Conservation (phyloP, 345 rosid species). For the Citrus medica region DNA sequence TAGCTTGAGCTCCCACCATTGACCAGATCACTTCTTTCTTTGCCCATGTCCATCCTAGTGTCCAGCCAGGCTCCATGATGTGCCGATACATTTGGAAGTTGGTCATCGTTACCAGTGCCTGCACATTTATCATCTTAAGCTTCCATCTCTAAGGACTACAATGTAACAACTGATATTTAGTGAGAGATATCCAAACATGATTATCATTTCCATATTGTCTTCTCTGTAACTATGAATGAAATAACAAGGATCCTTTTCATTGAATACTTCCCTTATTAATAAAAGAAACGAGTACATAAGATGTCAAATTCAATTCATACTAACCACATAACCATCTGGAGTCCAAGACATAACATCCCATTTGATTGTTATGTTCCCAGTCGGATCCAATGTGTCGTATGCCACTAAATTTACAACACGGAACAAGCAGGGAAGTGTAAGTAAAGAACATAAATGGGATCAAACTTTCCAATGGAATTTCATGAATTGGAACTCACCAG, state of each 20-base stretch:
- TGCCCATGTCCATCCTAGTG: conserved; percentile 42
- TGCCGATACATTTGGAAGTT: conserved; percentile 46
- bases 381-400: conserved; percentile 23
- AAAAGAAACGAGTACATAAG: background rate
- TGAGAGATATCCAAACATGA: background rate
- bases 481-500: conserved; percentile 8
- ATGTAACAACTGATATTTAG: background rate
- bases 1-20: conserved; percentile 46
- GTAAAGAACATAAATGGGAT: background rate
- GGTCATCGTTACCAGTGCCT: conserved; percentile 42
- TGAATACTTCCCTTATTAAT: background rate
- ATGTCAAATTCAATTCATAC: background rate
- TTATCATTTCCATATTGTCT: background rate
- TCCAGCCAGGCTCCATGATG: conserved; percentile 47
- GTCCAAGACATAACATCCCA: conserved; percentile 34
- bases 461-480: background rate
- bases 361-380: conserved; percentile 25
- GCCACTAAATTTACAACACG: conserved; percentile 7
- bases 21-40: conserved; percentile 52
- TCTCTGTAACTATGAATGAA: background rate
- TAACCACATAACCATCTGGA: conserved; percentile 24
- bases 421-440: background rate
- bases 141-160: background rate
- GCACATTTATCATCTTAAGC: conserved; percentile 6
- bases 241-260: background rate